Evolutionary conservation across 106 monocot species (phyloP).

Genomic region (Vanilla planifolia): DNA sequence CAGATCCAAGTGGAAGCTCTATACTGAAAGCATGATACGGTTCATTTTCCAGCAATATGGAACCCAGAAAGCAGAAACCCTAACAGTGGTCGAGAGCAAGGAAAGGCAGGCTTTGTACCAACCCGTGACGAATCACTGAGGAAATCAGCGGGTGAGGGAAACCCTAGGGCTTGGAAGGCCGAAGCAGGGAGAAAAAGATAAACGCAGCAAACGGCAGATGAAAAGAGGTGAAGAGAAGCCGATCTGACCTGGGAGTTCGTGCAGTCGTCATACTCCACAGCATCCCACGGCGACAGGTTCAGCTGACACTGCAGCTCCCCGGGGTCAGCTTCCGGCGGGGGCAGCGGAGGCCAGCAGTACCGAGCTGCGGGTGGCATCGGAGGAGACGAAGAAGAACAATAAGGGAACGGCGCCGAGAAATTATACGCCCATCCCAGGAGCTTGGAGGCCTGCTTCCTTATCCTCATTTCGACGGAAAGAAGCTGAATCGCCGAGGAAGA

Average conservation of each 20-base stretch:
- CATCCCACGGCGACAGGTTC: constrained; percentile 1
- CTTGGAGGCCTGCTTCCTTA: constrained; percentile 4
- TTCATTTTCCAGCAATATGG: no score
- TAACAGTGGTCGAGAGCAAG: no score
- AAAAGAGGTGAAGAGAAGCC: background rate
- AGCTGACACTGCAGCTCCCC: background rate
- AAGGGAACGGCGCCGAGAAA: background rate
- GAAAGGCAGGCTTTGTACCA: no score
- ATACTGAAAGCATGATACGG: no score
- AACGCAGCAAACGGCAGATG: background rate
- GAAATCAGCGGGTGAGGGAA: background rate
- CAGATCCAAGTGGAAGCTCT: no score
- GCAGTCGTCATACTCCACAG: background rate
- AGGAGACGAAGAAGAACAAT: background rate
- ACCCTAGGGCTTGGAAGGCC: background rate
- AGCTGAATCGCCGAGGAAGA: background rate
- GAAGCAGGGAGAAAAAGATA: background rate
- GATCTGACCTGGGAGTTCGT: constrained; percentile 2
- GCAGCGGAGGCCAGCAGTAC: background rate
- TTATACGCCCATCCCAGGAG: background rate
- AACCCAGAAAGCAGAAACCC: no score
- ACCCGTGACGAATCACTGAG: no score
- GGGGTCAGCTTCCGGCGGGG: background rate
- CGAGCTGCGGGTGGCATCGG: background rate
- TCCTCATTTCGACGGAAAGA: background rate